Evolutionary conservation across 257 asterid species (phyloP).

Genomic region (Solanum piurae): DNA sequence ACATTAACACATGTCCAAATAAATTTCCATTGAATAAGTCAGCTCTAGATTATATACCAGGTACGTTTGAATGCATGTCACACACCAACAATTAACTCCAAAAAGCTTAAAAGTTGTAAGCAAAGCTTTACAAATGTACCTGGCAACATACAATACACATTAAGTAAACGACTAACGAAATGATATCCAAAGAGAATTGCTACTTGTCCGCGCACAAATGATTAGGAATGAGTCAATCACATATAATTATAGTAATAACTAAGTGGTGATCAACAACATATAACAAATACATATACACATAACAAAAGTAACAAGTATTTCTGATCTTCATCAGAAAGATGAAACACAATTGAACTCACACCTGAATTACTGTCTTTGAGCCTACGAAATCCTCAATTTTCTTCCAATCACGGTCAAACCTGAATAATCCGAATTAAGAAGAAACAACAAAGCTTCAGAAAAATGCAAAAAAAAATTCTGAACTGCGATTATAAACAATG

Average conservation of each 20-base stretch:
- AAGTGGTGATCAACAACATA: not conserved
- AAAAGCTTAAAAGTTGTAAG: not conserved
- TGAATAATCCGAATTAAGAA: constrained; percentile 21
- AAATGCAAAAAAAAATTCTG: not conserved
- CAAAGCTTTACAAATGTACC: not conserved
- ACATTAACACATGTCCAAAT: not conserved
- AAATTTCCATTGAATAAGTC: not conserved
- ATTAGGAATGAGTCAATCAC: not conserved
- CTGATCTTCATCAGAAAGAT: not conserved
- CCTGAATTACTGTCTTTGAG: constrained; percentile 96
- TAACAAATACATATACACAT: not conserved
- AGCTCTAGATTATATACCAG: not conserved
- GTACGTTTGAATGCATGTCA: not conserved
- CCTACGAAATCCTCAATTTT: constrained; percentile 90
- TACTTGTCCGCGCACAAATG: not conserved
- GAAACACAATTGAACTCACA: constrained; percentile 5
- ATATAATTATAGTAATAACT: not conserved
- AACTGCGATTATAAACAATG: not conserved
- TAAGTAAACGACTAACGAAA: not conserved
- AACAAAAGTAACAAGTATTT: not conserved
- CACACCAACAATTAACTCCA: not conserved
- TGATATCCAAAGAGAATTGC: not conserved
- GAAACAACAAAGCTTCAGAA: constrained; percentile 13
- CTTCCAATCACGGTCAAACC: constrained; percentile 99
- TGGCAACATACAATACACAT: not conserved